Evolutionary conservation across 768 basidiomycete species (phyloP).

Genomic region (Boletus sp.): DNA sequence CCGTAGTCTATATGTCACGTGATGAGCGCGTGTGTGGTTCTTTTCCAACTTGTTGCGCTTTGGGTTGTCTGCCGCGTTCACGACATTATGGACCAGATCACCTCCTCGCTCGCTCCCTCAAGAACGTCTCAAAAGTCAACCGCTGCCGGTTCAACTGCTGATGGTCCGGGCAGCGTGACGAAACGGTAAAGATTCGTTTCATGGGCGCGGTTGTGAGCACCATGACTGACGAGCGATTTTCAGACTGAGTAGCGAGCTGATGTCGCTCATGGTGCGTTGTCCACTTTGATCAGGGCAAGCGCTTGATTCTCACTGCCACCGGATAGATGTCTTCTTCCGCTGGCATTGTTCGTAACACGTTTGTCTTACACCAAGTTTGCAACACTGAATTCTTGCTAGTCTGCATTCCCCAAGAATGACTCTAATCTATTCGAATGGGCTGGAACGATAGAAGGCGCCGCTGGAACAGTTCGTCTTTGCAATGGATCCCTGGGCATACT

Average conservation of each 20-base stretch:
- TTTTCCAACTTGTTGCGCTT: constrained; percentile 3
- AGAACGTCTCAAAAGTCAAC: constrained; percentile 57
- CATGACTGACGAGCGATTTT: constrained; percentile 1
- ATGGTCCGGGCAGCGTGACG: constrained; percentile 72
- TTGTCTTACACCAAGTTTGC: not conserved
- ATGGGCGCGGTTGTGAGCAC: not conserved
- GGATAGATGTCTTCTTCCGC: constrained; percentile 83
- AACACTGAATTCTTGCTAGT: constrained; percentile 41
- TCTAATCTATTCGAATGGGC: constrained; percentile 88
- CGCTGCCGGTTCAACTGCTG: constrained; percentile 48
- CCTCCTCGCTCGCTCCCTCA: constrained; percentile 57
- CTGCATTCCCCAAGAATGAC: constrained; percentile 86
- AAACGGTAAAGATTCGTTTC: constrained; percentile 57
- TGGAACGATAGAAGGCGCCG: constrained; percentile 81
- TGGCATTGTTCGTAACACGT: constrained; percentile 61
- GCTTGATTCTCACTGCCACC: constrained; percentile 3
- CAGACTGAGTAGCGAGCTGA: constrained; percentile 79
- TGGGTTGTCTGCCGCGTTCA: constrained; percentile 11
- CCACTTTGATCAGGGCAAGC: not conserved
- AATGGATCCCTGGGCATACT: not conserved
- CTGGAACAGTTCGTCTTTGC: constrained; percentile 50
- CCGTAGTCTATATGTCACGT: constrained; percentile 17
- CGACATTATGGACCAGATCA: constrained; percentile 65
- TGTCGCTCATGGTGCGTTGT: constrained; percentile 79
- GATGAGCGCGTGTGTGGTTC: constrained; percentile 29